phyloP scores from a whole-genome alignment of 257 asterid species.

The Fraxinus excelsior region DNA sequence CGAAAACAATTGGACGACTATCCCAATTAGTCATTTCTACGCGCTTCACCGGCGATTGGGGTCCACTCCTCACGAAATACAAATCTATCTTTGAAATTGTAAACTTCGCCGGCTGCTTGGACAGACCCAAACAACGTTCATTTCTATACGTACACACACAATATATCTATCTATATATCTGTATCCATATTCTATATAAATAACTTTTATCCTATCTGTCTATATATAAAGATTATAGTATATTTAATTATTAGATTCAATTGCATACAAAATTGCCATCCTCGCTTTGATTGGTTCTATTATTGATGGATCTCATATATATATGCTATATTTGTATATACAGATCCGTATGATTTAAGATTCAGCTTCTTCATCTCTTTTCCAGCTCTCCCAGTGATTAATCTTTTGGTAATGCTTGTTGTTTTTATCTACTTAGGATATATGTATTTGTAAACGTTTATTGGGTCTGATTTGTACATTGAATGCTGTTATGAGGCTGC shows the following conservation, averaged over 20 bases:
- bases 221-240: background rate
- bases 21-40: background rate
- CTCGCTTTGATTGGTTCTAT: slow-evolving; percentile 39
- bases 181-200: too few species aligned
- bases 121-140: slow-evolving; percentile 27
- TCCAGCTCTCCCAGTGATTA: slow-evolving; percentile 21
- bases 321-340: slow-evolving; percentile 25
- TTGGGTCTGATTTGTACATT: background rate
- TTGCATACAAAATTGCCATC: slow-evolving; percentile 22
- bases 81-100: background rate
- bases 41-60: slow-evolving; percentile 16
- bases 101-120: slow-evolving; percentile 35
- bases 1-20: background rate
- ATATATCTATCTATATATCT: too few species aligned
- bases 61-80: background rate
- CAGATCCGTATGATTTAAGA: slow-evolving; percentile 30
- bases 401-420: slow-evolving; percentile 32
- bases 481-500: slow-evolving; percentile 18
- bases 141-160: slow-evolving; percentile 3
- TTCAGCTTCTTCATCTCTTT: slow-evolving; percentile 39
- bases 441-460: background rate
- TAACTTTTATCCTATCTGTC: background rate
- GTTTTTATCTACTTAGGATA: background rate
- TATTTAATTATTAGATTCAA: slow-evolving; percentile 24
- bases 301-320: slow-evolving; percentile 44